Evolutionary conservation across 805 yeast genomes (phyloP), one percentile per base, ranked within the genome.

Genomic region (Nakazawaea wickerhamii): DNA sequence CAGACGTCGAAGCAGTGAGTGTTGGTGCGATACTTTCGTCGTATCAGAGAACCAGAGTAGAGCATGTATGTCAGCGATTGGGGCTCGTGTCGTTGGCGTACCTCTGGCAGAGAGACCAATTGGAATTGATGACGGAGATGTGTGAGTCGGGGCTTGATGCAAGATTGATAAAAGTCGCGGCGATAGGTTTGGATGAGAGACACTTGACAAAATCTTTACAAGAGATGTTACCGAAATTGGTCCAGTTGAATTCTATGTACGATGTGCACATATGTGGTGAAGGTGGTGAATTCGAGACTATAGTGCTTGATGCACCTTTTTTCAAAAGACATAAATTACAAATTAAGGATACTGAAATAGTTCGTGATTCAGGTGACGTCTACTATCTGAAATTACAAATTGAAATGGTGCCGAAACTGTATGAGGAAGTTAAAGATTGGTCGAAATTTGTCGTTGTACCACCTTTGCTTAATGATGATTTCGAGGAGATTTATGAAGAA

Each of bases 231-330:
- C 84, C 87, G 1, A 71, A 65, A 0, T 60, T 93, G 56, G 49
- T 67, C 10, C 65, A 66, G 30, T 64, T 90, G 47, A 83, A 89
- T 57, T 46, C 57, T 8, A 63, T 67, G 59, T 90, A 77, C 61
- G 95, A 90, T 2, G 85, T 90, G 11, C 96, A 91, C 59, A 79
- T 93, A 0, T 93, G 99, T 65, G 99, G 99, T 11, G 99, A 93
- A 67, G 99, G 99, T 26, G 99, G 99, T 1, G 99, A 93, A 60
- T 93, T 88, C 60, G 99, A 93, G 59, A 83, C 96, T 0, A 65
- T 91, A 51, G 98, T 91, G 2, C 67, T 93, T 22, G 96, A 93
- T 60, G 87, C 95, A 1, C 95, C 96, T 0, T 81, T 87, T 47
- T 93, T 91, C 64, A 64, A 63, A 25, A 66, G 73, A 36, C 79